A percentile compares a stretch with the other conserved stretches of the same genome.
phyloP scores from a whole-genome alignment of 768 basidiomycete species.

The Auricularia heimuer region DNA sequence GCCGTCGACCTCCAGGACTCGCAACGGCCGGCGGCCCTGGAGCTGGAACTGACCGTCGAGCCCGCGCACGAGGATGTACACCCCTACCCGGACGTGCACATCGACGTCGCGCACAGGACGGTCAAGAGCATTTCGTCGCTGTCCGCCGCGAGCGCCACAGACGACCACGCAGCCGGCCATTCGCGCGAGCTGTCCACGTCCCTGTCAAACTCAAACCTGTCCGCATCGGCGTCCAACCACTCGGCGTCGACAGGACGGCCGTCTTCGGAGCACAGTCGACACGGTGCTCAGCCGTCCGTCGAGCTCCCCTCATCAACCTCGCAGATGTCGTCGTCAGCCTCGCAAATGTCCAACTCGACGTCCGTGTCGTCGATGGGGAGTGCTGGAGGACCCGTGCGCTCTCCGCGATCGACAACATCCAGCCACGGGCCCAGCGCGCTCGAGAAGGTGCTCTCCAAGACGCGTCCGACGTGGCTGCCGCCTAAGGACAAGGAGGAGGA shows the following conservation, averaged over 20 bases:
- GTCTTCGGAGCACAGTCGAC: neutral
- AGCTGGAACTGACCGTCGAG: neutral
- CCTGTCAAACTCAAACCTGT: neutral
- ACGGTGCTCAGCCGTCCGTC: neutral
- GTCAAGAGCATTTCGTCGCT: neutral
- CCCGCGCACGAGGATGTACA: neutral
- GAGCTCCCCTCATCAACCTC: neutral
- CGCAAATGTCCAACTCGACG: neutral
- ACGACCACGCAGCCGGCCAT: neutral
- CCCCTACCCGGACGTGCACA: constrained; percentile 34
- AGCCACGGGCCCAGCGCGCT: constrained; percentile 51
- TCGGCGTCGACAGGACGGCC: too few species aligned
- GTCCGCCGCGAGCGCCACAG: neutral
- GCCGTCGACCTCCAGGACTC: constrained; percentile 1
- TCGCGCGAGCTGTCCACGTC: neutral
- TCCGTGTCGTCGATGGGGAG: neutral
- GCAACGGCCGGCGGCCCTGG: neutral
- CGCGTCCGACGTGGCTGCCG: constrained; percentile 75
- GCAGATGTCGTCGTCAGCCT: neutral
- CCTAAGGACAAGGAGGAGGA: constrained; percentile 75
- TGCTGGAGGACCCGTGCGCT: neutral
- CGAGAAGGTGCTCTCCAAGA: constrained; percentile 75
- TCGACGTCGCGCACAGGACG: constrained; percentile 22
- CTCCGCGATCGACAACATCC: neutral
- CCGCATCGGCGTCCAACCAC: neutral